These are phyloP conservation scores for Tetracladium marchalianum DNA, from an alignment of 495 filamentous ascomycete species.

Conservation along the genomic window DNA sequence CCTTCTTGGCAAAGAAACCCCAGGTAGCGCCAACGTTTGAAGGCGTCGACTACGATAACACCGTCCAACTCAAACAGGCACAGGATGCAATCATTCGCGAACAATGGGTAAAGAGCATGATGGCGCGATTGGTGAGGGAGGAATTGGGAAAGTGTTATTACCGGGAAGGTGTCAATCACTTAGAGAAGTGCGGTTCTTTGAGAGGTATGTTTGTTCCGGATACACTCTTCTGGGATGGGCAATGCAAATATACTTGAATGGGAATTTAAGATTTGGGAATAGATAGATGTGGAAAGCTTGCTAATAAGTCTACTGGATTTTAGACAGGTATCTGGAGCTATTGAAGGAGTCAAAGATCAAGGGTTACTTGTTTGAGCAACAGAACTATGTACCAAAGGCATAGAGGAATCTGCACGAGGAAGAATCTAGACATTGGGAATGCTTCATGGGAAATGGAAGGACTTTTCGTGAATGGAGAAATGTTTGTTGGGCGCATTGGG, in stretches of 20 bases:
- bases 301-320: not conserved
- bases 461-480: not conserved
- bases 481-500: not conserved
- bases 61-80: constrained; percentile 76
- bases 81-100: constrained; percentile 91
- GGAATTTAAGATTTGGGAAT: not conserved
- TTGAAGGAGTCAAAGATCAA: constrained; percentile 74
- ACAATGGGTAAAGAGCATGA: constrained; percentile 97
- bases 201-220: constrained; percentile 60
- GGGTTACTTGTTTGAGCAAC: constrained; percentile 87
- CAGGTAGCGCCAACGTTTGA: constrained; percentile 90
- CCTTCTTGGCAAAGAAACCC: constrained; percentile 92
- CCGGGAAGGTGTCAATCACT: constrained; percentile 88
- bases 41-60: constrained; percentile 95
- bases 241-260: not conserved
- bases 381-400: constrained; percentile 62
- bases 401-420: not conserved
- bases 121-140: constrained; percentile 85
- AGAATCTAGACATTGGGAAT: not conserved
- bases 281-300: not conserved
- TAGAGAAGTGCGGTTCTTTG: constrained; percentile 89
- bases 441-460: not conserved
- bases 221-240: not conserved
- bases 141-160: constrained; percentile 95
- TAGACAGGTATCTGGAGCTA: constrained; percentile 90